Percentiles rank a stretch among this genome's conserved stretches.
Evolutionary conservation across 805 yeast genomes (phyloP).

Genomic region (Priceomyces carsonii): DNA sequence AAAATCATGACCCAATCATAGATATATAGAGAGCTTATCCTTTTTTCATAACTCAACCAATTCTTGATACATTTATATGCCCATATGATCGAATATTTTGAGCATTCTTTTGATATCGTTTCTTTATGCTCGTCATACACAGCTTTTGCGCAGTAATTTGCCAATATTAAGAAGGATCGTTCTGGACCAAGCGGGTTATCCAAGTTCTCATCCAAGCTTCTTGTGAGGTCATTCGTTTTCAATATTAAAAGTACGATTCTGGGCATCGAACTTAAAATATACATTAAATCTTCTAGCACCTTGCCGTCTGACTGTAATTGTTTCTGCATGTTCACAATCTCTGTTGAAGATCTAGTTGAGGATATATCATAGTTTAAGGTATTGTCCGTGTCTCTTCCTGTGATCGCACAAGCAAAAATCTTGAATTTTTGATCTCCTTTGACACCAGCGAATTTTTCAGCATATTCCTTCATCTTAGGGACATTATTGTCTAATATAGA

Average conservation of each 20-base stretch:
- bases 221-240: conserved; percentile 91
- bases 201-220: conserved; percentile 83
- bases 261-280: conserved; percentile 76
- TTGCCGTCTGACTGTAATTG: conserved; percentile 60
- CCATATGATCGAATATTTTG: conserved; percentile 21
- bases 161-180: conserved; percentile 84
- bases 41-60: conserved; percentile 37
- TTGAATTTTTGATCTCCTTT: conserved; percentile 72
- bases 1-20: conserved; percentile 34
- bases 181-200: conserved; percentile 84
- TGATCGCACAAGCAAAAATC: conserved; percentile 87
- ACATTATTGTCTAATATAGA: conserved; percentile 75
- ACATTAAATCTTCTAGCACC: conserved; percentile 74
- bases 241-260: conserved; percentile 80
- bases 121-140: conserved; percentile 71
- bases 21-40: conserved; percentile 30
- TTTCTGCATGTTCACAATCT: conserved; percentile 64
- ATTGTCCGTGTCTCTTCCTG: conserved; percentile 85
- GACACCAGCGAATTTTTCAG: conserved; percentile 77
- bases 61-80: conserved; percentile 12
- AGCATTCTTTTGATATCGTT: conserved; percentile 16
- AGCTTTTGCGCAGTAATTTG: conserved; percentile 81
- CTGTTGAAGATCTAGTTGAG: conserved; percentile 56
- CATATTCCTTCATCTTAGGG: conserved; percentile 67
- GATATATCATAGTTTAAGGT: conserved; percentile 65